Percentiles rank a stretch among this genome's conserved stretches.
phyloP scores from a whole-genome alignment of 208 protist species.

The Trypanosoma scelopori region DNA sequence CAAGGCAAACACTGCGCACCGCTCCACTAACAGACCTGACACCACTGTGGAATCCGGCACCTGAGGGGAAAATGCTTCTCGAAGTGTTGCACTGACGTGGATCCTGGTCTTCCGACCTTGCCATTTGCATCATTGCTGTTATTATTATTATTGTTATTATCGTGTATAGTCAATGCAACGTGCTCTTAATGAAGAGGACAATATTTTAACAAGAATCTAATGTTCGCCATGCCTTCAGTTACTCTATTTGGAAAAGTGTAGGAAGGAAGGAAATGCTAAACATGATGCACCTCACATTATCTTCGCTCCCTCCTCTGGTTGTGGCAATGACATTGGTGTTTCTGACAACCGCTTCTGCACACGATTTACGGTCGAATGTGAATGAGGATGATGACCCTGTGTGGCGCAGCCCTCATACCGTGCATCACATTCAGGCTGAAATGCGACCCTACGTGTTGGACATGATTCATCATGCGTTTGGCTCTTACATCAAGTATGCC shows the following conservation, averaged over 20 bases:
- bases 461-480: slow-evolving; percentile 88
- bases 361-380: neutral
- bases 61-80: too few relatives aligned
- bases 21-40: neutral
- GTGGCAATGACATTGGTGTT: neutral
- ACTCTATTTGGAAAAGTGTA: neutral
- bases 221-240: too few relatives aligned
- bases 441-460: slow-evolving; percentile 55
- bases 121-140: too few relatives aligned
- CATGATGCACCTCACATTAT: neutral
- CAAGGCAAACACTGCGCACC: neutral
- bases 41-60: too few relatives aligned
- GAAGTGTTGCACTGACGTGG: too few relatives aligned
- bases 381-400: neutral
- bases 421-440: slow-evolving; percentile 44
- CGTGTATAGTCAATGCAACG: too few relatives aligned
- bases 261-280: slow-evolving; percentile 4
- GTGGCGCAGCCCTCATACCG: slow-evolving; percentile 13
- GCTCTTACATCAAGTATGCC: slow-evolving; percentile 81
- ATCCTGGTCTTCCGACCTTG: too few relatives aligned
- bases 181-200: too few relatives aligned
- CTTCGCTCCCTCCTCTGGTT: neutral
- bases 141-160: too few relatives aligned
- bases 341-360: neutral
- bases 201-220: too few relatives aligned